Evolutionary conservation across 1,284 basidiomycete species (phyloP).

Genomic region (Leucoagaricus sp.): DNA sequence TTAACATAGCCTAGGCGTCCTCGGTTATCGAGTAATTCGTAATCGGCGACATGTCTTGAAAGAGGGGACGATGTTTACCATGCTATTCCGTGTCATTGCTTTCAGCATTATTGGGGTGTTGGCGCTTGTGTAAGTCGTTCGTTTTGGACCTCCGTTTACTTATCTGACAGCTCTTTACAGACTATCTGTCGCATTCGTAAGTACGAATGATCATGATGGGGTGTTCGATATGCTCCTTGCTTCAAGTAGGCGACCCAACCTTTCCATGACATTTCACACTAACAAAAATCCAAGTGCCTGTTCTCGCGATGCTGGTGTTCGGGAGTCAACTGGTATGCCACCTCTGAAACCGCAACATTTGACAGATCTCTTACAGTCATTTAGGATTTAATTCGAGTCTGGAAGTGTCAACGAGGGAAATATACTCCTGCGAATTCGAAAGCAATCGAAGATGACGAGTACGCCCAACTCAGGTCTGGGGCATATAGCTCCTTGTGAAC

Average conservation of each 20-base stretch:
- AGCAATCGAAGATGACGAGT: neutral
- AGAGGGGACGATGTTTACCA: slow-evolving; percentile 23
- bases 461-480: neutral
- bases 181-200: slow-evolving; percentile 2
- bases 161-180: neutral
- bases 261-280: neutral
- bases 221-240: slow-evolving; percentile 13
- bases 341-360: neutral
- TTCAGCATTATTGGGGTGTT: slow-evolving; percentile 28
- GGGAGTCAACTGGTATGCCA: slow-evolving; percentile 5
- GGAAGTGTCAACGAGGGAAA: neutral
- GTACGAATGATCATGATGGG: slow-evolving; percentile 4
- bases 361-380: neutral
- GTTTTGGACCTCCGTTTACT: neutral
- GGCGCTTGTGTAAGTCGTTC: slow-evolving; percentile 21
- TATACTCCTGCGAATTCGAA: slow-evolving; percentile 1
- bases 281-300: slow-evolving; percentile 2
- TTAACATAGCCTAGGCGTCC: slow-evolving; percentile 2
- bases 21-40: slow-evolving; percentile 23
- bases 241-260: neutral
- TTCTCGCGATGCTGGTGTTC: slow-evolving; percentile 8
- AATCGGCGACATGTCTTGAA: slow-evolving; percentile 20
- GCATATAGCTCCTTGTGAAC: neutral
- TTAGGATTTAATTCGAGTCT: slow-evolving; percentile 10
- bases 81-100: slow-evolving; percentile 28